Evolutionary conservation across 2,329 filamentous ascomycete species (phyloP), one percentile per base, ranked within the genome.

Genomic region (Pleoardoris graminearum): DNA sequence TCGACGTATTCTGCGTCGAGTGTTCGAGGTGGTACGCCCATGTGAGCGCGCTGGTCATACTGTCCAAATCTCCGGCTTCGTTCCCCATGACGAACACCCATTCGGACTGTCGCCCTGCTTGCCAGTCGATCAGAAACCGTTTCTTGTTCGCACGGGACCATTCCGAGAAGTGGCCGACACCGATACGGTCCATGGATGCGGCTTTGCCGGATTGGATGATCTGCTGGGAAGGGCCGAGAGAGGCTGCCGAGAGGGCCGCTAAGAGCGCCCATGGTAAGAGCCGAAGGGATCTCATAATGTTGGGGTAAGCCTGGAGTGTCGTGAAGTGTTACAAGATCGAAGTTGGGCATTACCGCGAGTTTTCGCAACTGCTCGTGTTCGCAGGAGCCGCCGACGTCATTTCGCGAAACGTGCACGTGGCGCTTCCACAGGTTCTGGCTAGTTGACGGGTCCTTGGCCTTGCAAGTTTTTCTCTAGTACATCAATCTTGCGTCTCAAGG

Each of bases 1-100:
- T 57, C 6, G 74, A 73, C 1, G 72, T 71, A 53, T 79, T 78
- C 39, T 66, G 59, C 0, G 75, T 77, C 16, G 75, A 70, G 56
- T 79, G 77, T 58, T 71, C 69, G 3, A 79, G 69, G 54, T 79
- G 77, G 56, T 79, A 79, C 4, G 77, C 76, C 77, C 77, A 79
- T 7, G 75, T 74, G 7, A 79, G 64, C 5, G 77, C 77, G 0
- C 75, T 70, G 0, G 76, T 71, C 75, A 78, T 76, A 51, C 65
- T 71, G 58, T 78, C 76, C 33, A 77, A 55, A 32, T 78, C 76
- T 19, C 76, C 76, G 12, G 74, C 76, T 48, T 78, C 76, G 56
- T 79, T 79, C 52, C 77, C 77, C 61, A 75, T 68, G 4, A 79
- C 77, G 30, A 79, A 66, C 12, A 66, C 74, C 77, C 77, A 79